Evolutionary conservation across 805 yeast species (phyloP), one percentile per base, ranked within the genome.

Genomic region (Metschnikowia arizonensis): DNA sequence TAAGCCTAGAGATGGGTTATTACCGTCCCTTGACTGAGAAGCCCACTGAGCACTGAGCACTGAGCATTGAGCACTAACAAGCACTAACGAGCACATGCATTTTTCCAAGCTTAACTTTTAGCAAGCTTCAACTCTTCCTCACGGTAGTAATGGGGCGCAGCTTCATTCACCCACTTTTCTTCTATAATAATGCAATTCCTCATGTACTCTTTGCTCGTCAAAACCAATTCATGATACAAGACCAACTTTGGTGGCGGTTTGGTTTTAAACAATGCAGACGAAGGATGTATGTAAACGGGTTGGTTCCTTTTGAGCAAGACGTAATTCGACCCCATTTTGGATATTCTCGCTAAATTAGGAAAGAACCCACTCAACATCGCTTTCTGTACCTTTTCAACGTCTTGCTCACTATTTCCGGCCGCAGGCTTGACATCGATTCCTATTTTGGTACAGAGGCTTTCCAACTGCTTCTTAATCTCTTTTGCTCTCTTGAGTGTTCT

Each of bases 131-230:
- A 44, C 24, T 67, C 71, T 28, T 57, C 57, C 3, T 53, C 46
- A 19, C 45, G 60, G 48, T 66, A 69, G 47, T 65, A 80, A 52
- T 83, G 88, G 1, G 89, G 85, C 0, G 95, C 96, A 50, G 81
- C 76, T 52, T 85, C 90, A 1, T 61, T 61, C 12, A 90, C 63
- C 93, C 95, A 86, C 39, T 68, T 68, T 25, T 85, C 90, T 33
- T 83, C 80, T 3, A 85, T 70, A 0, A 88, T 79, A 63, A 86
- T 77, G 57, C 89, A 82, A 53, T 83, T 83, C 47, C 90, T 75
- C 88, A 93, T 87, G 63, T 81, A 91, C 66, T 90, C 97, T 60
- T 83, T 87, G 21, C 88, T 78, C 0, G 99, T 91, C 39, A 85
- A 64, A 40, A 91, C 84, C 55, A 91, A 68, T 49, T 91, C 95